Evolutionary conservation across 345 rosid genomes (phyloP).

Genomic region (Moricandia arvensis): DNA sequence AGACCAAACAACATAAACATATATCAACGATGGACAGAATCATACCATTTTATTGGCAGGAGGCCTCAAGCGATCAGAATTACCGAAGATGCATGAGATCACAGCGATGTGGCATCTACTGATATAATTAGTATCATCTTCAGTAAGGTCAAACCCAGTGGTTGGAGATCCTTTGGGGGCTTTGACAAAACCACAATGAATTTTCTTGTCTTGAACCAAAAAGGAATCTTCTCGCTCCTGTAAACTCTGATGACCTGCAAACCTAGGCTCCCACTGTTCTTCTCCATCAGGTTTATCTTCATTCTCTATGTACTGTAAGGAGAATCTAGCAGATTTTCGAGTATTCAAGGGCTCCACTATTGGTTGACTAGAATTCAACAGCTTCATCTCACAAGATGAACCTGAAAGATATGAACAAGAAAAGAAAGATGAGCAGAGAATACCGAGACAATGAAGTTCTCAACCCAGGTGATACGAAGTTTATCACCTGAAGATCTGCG

Average conservation of each 20-base stretch:
- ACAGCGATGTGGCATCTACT: slow-evolving; percentile 97
- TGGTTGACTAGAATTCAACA: slow-evolving; percentile 68
- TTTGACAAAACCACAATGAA: slow-evolving; percentile 92
- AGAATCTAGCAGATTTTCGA: slow-evolving; percentile 81
- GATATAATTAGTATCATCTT: slow-evolving; percentile 81
- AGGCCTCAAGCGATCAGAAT: slow-evolving; percentile 87
- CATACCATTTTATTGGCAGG: slow-evolving; percentile 80
- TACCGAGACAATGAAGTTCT: not conserved
- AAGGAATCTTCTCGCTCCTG: slow-evolving; percentile 74
- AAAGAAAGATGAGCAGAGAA: not conserved
- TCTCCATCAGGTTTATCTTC: slow-evolving; percentile 67
- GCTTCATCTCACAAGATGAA: slow-evolving; percentile 76
- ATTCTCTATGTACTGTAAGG: slow-evolving; percentile 63
- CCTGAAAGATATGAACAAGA: slow-evolving; percentile 43
- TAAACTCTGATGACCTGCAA: slow-evolving; percentile 92
- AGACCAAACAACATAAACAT: slow-evolving; percentile 3
- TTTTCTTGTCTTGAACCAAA: slow-evolving; percentile 65
- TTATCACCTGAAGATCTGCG: slow-evolving; percentile 59
- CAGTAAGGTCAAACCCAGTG: slow-evolving; percentile 91
- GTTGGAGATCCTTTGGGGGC: slow-evolving; percentile 73
- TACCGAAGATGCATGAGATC: slow-evolving; percentile 90
- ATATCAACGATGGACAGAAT: not conserved
- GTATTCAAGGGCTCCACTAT: slow-evolving; percentile 87
- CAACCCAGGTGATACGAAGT: slow-evolving; percentile 7
- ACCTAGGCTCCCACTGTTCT: slow-evolving; percentile 75